Conservation (phyloP, 2,329 filamentous ascomycete genomes). For the Phoma sp. region DNA sequence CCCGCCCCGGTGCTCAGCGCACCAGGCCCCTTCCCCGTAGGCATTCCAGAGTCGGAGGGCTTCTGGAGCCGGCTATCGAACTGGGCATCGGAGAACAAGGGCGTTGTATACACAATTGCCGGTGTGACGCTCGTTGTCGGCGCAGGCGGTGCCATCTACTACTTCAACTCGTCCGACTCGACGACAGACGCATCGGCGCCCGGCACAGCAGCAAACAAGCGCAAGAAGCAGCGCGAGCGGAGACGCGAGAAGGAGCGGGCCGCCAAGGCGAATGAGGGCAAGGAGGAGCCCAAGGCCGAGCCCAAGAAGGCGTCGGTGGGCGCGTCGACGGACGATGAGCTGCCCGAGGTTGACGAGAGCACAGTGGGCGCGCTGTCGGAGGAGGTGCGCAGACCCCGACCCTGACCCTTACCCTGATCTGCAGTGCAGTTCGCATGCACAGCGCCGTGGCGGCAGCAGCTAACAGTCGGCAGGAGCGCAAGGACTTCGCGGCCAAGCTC, state of each 20-base stretch:
- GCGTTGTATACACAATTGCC: slow-evolving; percentile 92
- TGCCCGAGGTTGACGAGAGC: slow-evolving; percentile 57
- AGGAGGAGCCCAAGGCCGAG: slow-evolving; percentile 40
- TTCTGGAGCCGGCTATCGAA: slow-evolving; percentile 88
- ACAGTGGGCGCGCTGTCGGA: slow-evolving; percentile 52
- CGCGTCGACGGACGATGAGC: slow-evolving; percentile 51
- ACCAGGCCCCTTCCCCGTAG: slow-evolving; percentile 45
- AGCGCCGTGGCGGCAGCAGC: slow-evolving; percentile 51
- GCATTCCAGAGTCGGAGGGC: slow-evolving; percentile 55
- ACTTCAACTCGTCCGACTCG: slow-evolving; percentile 65
- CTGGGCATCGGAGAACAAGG: slow-evolving; percentile 96
- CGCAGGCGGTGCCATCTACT: slow-evolving; percentile 91
- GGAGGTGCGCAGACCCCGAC: slow-evolving; percentile 33
- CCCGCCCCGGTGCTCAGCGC: slow-evolving; percentile 35
- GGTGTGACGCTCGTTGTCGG: slow-evolving; percentile 92
- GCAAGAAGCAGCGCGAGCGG: slow-evolving; percentile 87
- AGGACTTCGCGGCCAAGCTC: slow-evolving; percentile 85
- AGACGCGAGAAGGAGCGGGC: slow-evolving; percentile 81
- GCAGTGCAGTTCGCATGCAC: no score
- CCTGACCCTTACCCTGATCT: no score
- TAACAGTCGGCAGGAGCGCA: slow-evolving; percentile 62
- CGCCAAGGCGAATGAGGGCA: slow-evolving; percentile 57
- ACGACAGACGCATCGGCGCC: slow-evolving; percentile 49
- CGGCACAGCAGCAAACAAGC: slow-evolving; percentile 57
- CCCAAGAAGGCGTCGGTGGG: slow-evolving; percentile 46